Evolutionary conservation across 768 basidiomycete species (phyloP).

Genomic region (Macrolepiota albuminosa): DNA sequence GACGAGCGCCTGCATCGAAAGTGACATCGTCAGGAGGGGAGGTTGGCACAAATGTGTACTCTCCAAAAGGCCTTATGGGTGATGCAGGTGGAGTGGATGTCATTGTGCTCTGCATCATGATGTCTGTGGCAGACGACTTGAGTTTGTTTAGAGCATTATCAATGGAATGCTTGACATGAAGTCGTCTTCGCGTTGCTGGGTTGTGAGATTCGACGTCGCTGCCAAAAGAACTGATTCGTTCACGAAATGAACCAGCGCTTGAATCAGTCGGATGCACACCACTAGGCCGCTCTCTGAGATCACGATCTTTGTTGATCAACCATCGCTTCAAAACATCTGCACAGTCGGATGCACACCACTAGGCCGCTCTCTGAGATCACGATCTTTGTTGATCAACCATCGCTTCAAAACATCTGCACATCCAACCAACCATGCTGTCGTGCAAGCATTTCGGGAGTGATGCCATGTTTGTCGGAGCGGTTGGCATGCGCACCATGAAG

Average conservation of each 20-base stretch:
- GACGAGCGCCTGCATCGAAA: slow-evolving; percentile 36
- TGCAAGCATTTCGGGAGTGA: slow-evolving; percentile 83
- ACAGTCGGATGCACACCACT: slow-evolving; percentile 40
- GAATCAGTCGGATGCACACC: slow-evolving; percentile 24
- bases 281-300: slow-evolving; percentile 48
- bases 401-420: slow-evolving; percentile 70
- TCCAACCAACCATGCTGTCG: slow-evolving; percentile 73
- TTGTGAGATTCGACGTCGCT: slow-evolving; percentile 23
- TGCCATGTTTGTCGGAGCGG: slow-evolving; percentile 85
- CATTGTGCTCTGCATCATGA: slow-evolving; percentile 18
- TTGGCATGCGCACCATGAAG: slow-evolving; percentile 79
- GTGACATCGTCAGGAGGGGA: slow-evolving; percentile 29
- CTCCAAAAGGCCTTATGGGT: slow-evolving; percentile 35
- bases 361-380: slow-evolving; percentile 52
- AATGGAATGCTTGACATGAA: slow-evolving; percentile 75
- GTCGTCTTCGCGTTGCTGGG: slow-evolving; percentile 36
- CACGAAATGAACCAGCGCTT: slow-evolving; percentile 13
- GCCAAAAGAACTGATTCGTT: slow-evolving; percentile 16
- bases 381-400: slow-evolving; percentile 61
- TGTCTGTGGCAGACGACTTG: slow-evolving; percentile 25
- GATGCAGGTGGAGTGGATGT: slow-evolving; percentile 38
- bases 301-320: slow-evolving; percentile 55
- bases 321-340: slow-evolving; percentile 71
- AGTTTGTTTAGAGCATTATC: slow-evolving; percentile 64
- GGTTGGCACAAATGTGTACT: slow-evolving; percentile 39